Evolutionary conservation across 2,329 filamentous ascomycete species (phyloP), one percentile per base, ranked within the genome.

Genomic region (Xylariaceae sp.): DNA sequence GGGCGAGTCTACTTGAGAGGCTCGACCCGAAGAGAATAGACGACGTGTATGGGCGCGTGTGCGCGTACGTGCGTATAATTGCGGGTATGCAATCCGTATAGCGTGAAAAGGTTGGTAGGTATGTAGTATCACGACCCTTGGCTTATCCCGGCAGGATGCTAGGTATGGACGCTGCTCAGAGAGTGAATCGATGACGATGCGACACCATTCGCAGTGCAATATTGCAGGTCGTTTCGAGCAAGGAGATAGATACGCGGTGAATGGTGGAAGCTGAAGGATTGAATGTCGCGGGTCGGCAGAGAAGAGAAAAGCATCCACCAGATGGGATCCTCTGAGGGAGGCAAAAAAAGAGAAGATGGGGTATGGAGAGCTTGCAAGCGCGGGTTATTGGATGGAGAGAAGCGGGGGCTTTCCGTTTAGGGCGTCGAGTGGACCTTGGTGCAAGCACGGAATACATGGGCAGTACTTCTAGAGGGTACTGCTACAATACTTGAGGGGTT

Each of bases 341-440:
- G 53, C 56, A 53, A 64, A 64, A 64, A 64, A 64, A 51, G 62
- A 60, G 54, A 57, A 59, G 56, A 63, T 56, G 61, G 62, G 60
- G 53, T 62, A 56, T 15, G 52, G 34, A 51, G 56, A 48, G 60
- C 41, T 41, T 23, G 45, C 23, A 37, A 30, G 37, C 8, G 18
- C 30, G 45, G 52, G 23, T 53, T 58, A 58, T 58, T 57, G 45
- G 51, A 57, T 56, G 45, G 41, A 13, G 51, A 18, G 39, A 54
- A 8, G 37, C 41, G 50, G 41, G 39, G 35, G 51, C 41, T 35
- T 35, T 30, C 15, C 23, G 34, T 51, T 35, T n/a, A 51, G 23
- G 49, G 34, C 11, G 49, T n/a, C 34, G 10, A 30, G 15, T 8
- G 13, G 47, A 8, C 17, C 17, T 23, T 8, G 47, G 47, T 49